These are phyloP conservation scores for Phalaenopsis aphrodite DNA, from an alignment of 106 monocot genomes.

Conservation along the genomic window DNA sequence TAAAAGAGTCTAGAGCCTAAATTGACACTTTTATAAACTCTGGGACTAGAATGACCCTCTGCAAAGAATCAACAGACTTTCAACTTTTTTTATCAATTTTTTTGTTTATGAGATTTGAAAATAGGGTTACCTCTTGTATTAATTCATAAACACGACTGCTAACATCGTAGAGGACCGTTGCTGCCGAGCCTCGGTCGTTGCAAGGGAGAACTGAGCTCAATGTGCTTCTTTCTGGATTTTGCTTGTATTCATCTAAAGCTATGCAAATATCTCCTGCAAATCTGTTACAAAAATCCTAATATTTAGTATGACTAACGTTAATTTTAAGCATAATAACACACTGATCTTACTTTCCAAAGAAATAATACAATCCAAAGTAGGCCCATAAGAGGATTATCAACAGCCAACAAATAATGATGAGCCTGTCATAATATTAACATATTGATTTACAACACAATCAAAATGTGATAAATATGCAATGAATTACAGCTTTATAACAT, in stretches of 20 bases:
- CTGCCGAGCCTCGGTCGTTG: constrained; percentile 34
- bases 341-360: constrained; percentile 23
- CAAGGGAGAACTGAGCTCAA: constrained; percentile 70
- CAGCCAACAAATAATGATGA: constrained; percentile 65
- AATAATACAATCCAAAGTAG: constrained; percentile 79
- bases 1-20: too few species aligned
- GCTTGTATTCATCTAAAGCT: constrained; percentile 62
- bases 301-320: background rate
- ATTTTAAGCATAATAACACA: background rate
- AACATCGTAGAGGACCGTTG: constrained; percentile 32
- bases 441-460: background rate
- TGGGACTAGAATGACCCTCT: too few species aligned
- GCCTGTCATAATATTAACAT: constrained; percentile 24
- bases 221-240: constrained; percentile 61
- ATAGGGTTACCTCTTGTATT: constrained; percentile 51
- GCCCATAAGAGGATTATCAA: constrained; percentile 67
- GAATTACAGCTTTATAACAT: background rate
- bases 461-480: background rate
- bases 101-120: too few species aligned
- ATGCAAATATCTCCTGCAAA: constrained; percentile 75
- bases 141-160: constrained; percentile 43
- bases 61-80: too few species aligned
- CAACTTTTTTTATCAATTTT: too few species aligned
- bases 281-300: constrained; percentile 19
- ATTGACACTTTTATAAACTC: too few species aligned